Base-by-base conservation (phyloP, 192 early-diverging fungal genomes). In the Coemansia sp. region DNA sequence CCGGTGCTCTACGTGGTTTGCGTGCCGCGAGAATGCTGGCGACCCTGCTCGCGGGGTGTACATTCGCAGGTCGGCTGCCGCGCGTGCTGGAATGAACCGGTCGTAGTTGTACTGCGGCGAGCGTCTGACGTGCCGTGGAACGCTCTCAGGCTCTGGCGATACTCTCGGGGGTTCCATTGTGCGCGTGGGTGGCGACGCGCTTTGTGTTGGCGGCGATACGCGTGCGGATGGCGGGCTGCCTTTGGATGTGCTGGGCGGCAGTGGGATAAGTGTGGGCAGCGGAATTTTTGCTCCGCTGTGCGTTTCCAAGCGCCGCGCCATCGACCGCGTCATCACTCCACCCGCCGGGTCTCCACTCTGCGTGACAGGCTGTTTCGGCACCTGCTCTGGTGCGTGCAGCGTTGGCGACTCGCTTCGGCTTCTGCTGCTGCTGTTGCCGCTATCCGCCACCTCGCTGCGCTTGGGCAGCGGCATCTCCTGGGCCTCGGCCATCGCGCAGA, bases 91-190 rank as follows among this genome's bases (percentile, higher is more conserved):
- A 17, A 79, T 79, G 32, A 79, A 79, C 59, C 76, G 66, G 60
- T 79, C 76, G 63, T 79, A 79, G 42, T 72, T 72, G 63, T 68
- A 79, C 56, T 72, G 66, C 11, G 76, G 66, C 26, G 70, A 66
- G 35, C 76, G 66, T 10, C 70, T 68, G 33, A 71, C 61, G n/a
- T 62, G 33, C 34, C 10, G 53, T 8, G 19, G 53, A 56, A 12
- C 26, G 53, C 39, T 53, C 27, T 12, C 65, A 53, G n/a, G n/a
- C n/a, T n/a, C n/a, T n/a, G n/a, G n/a, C n/a, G n/a, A n/a, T n/a
- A n/a, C n/a, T n/a, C n/a, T n/a, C n/a, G n/a, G n/a, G n/a, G n/a
- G n/a, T n/a, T n/a, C n/a, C n/a, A n/a, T n/a, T n/a, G n/a, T n/a
- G n/a, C n/a, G n/a, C n/a, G n/a, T n/a, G 3, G 60, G 46, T 48